Percentiles rank a stretch among this genome's conserved stretches.
These are phyloP conservation scores for Biscogniauxia marginata DNA, from an alignment of 2,329 filamentous ascomycete species.

Conservation along the genomic window DNA sequence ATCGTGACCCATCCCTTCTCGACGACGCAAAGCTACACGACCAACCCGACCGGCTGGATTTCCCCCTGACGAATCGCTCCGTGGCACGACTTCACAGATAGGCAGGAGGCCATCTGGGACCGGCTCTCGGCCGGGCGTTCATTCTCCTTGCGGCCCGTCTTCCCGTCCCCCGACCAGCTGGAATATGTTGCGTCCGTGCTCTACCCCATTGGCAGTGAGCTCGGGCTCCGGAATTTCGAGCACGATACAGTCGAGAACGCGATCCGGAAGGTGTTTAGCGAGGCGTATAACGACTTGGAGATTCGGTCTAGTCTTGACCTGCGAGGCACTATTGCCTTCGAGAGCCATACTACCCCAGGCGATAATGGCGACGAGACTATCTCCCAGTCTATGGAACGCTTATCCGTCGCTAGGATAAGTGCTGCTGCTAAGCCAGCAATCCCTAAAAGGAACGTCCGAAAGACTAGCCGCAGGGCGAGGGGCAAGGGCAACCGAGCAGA, in stretches of 20 bases:
- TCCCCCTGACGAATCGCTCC: constrained; percentile 37
- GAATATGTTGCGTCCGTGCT: constrained; percentile 33
- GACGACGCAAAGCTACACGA: constrained; percentile 35
- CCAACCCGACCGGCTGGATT: constrained; percentile 32
- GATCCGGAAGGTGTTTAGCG: constrained; percentile 34
- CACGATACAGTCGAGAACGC: constrained; percentile 37
- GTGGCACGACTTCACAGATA: constrained; percentile 32
- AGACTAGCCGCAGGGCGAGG: constrained; percentile 13
- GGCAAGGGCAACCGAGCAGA: constrained; percentile 33
- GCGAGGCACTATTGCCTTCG: constrained; percentile 34
- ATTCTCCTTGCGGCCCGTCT: constrained; percentile 30
- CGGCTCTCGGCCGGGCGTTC: constrained; percentile 19
- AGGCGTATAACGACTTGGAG: constrained; percentile 24
- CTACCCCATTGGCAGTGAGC: constrained; percentile 35
- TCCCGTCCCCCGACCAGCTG: constrained; percentile 34
- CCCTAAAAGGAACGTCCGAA: constrained; percentile 7
- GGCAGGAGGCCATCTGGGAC: constrained; percentile 34
- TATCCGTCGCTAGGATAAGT: constrained; percentile 17
- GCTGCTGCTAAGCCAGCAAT: constrained; percentile 8
- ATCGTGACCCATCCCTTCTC: constrained; percentile 32
- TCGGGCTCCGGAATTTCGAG: constrained; percentile 34
- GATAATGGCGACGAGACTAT: constrained; percentile 21
- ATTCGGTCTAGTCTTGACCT: constrained; percentile 33
- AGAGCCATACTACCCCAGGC: constrained; percentile 37
- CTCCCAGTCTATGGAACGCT: constrained; percentile 24